A percentile compares a stretch with the other conserved stretches of the same genome.
Conservation (phyloP, 2,329 filamentous ascomycete genomes). For the Raffaelea deltoideospora region DNA sequence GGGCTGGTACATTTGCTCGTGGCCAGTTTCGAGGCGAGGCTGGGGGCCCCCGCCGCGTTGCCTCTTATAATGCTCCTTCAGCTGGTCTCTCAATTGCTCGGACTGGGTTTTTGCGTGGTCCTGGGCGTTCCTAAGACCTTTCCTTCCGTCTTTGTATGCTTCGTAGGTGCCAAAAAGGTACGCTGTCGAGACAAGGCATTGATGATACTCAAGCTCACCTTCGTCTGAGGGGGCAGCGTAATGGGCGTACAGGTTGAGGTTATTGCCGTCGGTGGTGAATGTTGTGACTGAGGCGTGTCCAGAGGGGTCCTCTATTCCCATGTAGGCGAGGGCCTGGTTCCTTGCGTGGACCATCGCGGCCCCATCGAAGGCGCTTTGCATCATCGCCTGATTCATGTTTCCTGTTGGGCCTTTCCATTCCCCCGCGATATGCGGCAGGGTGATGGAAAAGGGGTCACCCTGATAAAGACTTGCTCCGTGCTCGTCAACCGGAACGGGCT, state of each 20-base stretch:
- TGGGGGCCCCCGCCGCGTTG: no score
- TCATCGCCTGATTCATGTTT: not conserved
- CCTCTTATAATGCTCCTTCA: no score
- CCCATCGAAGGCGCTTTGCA: conserved; percentile 5
- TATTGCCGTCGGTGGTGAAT: conserved; percentile 17
- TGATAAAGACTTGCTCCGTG: not conserved
- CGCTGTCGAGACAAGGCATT: not conserved
- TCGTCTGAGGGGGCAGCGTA: conserved; percentile 7
- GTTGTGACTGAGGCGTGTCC: conserved; percentile 21
- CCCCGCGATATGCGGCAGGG: not conserved
- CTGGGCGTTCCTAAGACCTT: no score
- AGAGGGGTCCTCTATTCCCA: conserved; percentile 7
- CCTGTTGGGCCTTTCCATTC: not conserved
- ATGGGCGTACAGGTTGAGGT: conserved; percentile 1
- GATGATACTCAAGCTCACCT: conserved; percentile 7
- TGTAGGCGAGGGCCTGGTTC: conserved; percentile 11
- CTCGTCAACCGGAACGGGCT: not conserved
- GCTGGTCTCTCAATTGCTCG: no score
- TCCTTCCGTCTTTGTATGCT: no score
- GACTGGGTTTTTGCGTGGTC: no score
- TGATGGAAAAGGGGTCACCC: not conserved
- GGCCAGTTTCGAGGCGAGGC: no score
- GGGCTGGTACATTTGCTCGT: no score
- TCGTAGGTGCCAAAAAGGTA: no score
- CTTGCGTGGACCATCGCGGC: conserved; percentile 14